Evolutionary conservation across 202 grass and related monocot genomes (phyloP), one percentile per base, ranked within the genome.

Genomic region (Schoenoplectus tabernaemontani): DNA sequence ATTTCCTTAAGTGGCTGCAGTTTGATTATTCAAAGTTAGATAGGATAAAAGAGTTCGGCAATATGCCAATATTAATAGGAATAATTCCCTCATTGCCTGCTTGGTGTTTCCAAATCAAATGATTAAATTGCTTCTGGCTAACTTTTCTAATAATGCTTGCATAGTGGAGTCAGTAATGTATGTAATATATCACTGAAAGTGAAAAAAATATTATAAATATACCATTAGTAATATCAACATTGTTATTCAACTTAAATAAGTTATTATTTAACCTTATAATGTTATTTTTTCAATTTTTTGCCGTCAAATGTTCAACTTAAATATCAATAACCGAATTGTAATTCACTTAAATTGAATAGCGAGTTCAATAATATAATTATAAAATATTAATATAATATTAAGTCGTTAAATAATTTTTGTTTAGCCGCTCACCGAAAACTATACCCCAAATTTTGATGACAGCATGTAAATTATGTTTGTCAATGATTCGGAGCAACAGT

Each of bases 11-110:
- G 12, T 42, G 17, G 51, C 10, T 78, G 60, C 32, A 38, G 33
- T 56, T 58, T 39, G 75, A 59, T 33, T 57, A 51, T 57, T 42
- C 32, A 60, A 59, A 42, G 9, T 59, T 36, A 60, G 15, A 38
- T 3, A n/a, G 9, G 24, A 42, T 78, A 78, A 78, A 78, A 78
- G 51, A 78, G 34, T 78, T 78, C 24, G 75, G 50, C 51, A 78
- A 57, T 5, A 78, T 67, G 64, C 17, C n/a, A 22, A 22, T 67
- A 22, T 20, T 65, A 65, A 5, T 39, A 65, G 36, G 33, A 66
- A 41, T 67, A 19, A 19, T 42, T 67, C 7, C 22, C 36, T 39
- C 8, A 42, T 62, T 4, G 12, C 59, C 11, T 33, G 28, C 15
- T 62, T 62, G 59, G 4, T 34, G 57, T 62, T 62, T 62, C 59